Evolutionary conservation across 2,329 filamentous ascomycete species (phyloP), one percentile per base, ranked within the genome.

Genomic region (Fusarium sp.): DNA sequence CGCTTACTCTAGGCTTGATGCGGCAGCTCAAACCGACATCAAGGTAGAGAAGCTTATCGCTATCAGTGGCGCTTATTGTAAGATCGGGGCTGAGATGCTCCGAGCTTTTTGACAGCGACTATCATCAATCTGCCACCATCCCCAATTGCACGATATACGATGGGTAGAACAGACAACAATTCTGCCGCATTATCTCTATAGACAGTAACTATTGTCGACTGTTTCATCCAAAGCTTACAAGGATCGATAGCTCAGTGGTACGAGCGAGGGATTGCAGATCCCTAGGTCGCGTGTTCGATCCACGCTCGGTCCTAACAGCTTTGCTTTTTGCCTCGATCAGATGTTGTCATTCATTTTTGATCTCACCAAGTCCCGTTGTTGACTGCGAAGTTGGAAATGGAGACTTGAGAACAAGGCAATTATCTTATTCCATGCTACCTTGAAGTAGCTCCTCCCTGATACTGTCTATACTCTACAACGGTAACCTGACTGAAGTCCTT

Each of bases 161-260:
- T 38, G 6, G 34, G 10, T 38, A 38, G 10, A 12, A 38, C 34
- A 38, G 18, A 18, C 16, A 38, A 38, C 34, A 38, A n/a, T 38
- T 38, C 18, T 38, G 3, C 9, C 6, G 5, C 1, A 2, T 0
- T 12, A 4, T n/a, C 45, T 22, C n/a, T 44, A 59, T 32, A 53
- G 3, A 8, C 1, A 0, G 2, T 0, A 8, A 3, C 1, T 16
- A 20, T 0, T 10, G 3, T 0, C 1, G 0, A 0, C 0, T 12
- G n/a, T 8, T 15, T 63, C 42, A 49, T 58, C 8, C 12, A 27
- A 30, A 15, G 4, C 4, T 3, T 1, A 18, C 18, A 44, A 53
- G 68, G 68, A 70, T 71, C 68, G 68, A 70, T 70, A 70, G 68
- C 68, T 70, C 68, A 70, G 68, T 71, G 68, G 63, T 70, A 70